Base-by-base conservation (phyloP, 2,329 filamentous ascomycete species). In the Tolypocladium amazonense region DNA sequence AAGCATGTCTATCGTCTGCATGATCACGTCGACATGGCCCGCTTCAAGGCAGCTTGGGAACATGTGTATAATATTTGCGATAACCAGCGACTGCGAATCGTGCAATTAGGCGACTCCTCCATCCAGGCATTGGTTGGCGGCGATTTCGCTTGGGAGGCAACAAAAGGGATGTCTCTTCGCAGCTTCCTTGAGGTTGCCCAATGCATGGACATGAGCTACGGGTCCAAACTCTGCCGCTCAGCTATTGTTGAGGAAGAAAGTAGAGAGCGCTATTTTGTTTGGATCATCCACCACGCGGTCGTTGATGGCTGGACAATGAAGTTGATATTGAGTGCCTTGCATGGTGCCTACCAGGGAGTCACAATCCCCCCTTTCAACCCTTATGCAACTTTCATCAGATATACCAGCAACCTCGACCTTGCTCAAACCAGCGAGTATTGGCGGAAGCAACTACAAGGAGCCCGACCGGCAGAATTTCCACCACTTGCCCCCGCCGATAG, bases 21-120 rank as follows among this genome's bases (percentile, higher is more conserved):
- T 0, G 27, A 23, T 1, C 35, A 65, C n/a, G 43, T 68, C 11
- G 64, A 72, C 9, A 27, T 69, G 50, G 35, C 45, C 14, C 61
- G 58, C 0, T 71, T 73, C 62, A 67, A 69, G 58, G 59, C 62
- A 0, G 67, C 71, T 4, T 73, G 70, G 72, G 63, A 65, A 35
- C 27, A 35, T 12, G 60, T 59, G 2, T 23, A 57, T n/a, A n/a
- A 14, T 9, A 33, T 56, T 11, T 58, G 54, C 14, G 43, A 57
- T 4, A 65, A 63, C 47, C 62, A 64, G 9, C 61, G 62, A 3
- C 63, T 61, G 1, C 61, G 64, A 1, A 63, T 65, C 23, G 41
- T 63, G 9, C 20, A 59, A 8, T 25, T 56, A 7, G 41, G 43
- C n/a, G 59, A 56, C n/a, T 55, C 33, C 23, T 58, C 59, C 6